phyloP scores from a whole-genome alignment of 495 filamentous ascomycete species.

The Talaromyces trachyspermus region DNA sequence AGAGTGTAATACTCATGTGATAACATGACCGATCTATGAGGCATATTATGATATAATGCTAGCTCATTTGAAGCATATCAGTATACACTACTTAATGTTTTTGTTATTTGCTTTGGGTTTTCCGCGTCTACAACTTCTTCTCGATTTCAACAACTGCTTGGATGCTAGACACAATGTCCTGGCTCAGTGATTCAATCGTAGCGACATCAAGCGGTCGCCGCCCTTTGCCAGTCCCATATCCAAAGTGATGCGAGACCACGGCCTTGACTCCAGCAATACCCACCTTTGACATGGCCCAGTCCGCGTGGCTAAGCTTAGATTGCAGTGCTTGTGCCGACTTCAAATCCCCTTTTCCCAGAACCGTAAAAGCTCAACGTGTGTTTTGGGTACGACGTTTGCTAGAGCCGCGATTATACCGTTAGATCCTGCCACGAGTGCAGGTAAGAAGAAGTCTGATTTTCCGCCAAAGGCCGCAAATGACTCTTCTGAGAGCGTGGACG shows the following conservation, averaged over 20 bases:
- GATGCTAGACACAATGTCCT: background rate
- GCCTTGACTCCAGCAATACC: conserved; percentile 69
- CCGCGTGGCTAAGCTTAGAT: conserved; percentile 29
- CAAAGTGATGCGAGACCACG: conserved; percentile 52
- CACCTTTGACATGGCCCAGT: conserved; percentile 68
- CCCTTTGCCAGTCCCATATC: conserved; percentile 42
- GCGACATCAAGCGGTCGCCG: background rate
- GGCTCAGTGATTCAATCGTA: background rate
- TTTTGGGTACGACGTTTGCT: conserved; percentile 63
- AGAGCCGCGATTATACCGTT: conserved; percentile 67
- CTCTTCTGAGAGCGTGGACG: conserved; percentile 27
- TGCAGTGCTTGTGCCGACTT: background rate
- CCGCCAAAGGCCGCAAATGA: conserved; percentile 61
- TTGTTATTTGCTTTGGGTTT: no score
- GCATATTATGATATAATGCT: background rate
- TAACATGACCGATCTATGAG: background rate
- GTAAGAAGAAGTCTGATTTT: conserved; percentile 66
- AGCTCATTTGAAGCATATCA: background rate
- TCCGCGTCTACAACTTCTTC: no score
- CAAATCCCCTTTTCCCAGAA: conserved; percentile 17
- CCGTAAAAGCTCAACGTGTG: conserved; percentile 55
- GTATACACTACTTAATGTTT: no score
- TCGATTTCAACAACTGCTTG: background rate
- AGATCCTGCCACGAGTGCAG: conserved; percentile 61
- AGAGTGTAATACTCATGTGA: no score